Conservation (phyloP, 148 eudicot genomes). For the Heliamphora exappendiculata region DNA sequence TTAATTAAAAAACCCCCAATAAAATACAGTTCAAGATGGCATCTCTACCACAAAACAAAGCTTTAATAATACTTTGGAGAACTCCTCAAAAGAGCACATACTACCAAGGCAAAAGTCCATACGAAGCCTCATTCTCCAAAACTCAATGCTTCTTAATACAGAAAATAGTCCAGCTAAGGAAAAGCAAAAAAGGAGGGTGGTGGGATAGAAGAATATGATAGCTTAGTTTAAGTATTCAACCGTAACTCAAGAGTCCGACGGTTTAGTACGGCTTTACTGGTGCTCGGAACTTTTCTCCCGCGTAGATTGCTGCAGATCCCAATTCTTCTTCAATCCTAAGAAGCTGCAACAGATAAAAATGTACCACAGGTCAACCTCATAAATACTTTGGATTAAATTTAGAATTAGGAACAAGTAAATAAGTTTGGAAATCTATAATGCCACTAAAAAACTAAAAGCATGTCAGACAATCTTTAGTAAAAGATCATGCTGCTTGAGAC, state of each 20-base stretch:
- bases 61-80: not conserved
- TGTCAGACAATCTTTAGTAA: too few species aligned
- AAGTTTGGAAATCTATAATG: not conserved
- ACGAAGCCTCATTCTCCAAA: not conserved
- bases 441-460: not conserved
- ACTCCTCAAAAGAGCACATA: not conserved
- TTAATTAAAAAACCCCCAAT: too few species aligned
- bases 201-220: not conserved
- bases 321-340: slow-evolving; percentile 43
- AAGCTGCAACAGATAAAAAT: slow-evolving; percentile 23
- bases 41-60: slow-evolving; percentile 4
- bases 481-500: too few species aligned
- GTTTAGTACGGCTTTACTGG: slow-evolving; percentile 37
- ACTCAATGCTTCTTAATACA: not conserved
- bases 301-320: slow-evolving; percentile 35
- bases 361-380: not conserved
- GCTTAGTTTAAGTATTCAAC: slow-evolving; percentile 1
- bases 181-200: not conserved
- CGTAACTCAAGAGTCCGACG: not conserved
- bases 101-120: not conserved
- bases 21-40: not conserved
- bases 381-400: not conserved
- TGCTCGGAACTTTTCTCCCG: slow-evolving; percentile 31
- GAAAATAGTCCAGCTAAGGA: not conserved
- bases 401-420: not conserved